These are phyloP conservation scores for Penicillium sp. DNA, from an alignment of 2,329 filamentous ascomycete species.

Conservation along the genomic window DNA sequence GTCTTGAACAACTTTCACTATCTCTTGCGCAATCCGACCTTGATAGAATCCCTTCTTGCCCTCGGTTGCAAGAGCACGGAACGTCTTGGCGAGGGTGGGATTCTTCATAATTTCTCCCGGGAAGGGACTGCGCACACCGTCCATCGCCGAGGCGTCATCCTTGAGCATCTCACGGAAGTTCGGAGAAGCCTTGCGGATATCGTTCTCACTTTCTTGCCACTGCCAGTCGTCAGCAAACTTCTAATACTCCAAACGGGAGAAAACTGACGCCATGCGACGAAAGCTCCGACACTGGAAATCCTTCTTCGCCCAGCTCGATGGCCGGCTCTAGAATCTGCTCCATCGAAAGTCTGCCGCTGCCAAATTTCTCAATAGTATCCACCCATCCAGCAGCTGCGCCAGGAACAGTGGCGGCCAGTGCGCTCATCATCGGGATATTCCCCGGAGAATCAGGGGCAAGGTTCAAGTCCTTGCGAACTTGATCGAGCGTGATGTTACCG, in stretches of 20 bases:
- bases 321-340: conserved; percentile 75
- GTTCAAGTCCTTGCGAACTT: conserved; percentile 63
- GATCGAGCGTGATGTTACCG: conserved; percentile 61
- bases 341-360: conserved; percentile 74
- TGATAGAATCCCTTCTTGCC: conserved; percentile 90
- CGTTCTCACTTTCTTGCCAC: conserved; percentile 64
- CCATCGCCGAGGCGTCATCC: conserved; percentile 58
- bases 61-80: conserved; percentile 67
- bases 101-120: conserved; percentile 88
- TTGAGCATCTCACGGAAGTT: conserved; percentile 87
- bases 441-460: conserved; percentile 52
- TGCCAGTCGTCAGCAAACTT: too few relatives aligned
- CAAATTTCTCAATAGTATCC: conserved; percentile 80
- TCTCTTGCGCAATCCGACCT: conserved; percentile 71
- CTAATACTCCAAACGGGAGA: too few relatives aligned
- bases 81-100: conserved; percentile 71
- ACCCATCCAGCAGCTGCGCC: conserved; percentile 92
- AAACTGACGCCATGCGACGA: conserved; percentile 60
- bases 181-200: conserved; percentile 67
- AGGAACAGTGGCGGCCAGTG: conserved; percentile 78
- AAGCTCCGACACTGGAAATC: conserved; percentile 82
- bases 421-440: conserved; percentile 67
- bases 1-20: conserved; percentile 70
- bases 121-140: conserved; percentile 66
- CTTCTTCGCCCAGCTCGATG: conserved; percentile 77